Conservation (phyloP, 1,284 basidiomycete species). For the Ustilago nuda region DNA sequence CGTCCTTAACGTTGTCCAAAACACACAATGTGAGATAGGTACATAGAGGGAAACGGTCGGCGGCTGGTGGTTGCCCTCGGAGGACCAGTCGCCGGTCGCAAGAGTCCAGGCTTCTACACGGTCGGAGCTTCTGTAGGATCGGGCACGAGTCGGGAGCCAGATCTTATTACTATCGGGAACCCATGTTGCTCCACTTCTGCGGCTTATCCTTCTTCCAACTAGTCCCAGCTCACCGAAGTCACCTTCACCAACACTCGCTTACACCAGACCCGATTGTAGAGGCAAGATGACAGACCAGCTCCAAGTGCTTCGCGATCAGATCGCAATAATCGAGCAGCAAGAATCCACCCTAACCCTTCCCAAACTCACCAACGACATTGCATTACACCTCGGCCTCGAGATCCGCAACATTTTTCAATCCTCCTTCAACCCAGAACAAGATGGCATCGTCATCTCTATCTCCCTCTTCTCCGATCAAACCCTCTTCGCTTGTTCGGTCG, state of each 20-base stretch:
- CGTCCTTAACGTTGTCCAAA: no score
- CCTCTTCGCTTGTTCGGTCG: constrained; percentile 45
- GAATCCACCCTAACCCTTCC: constrained; percentile 27
- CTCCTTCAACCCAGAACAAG: constrained; percentile 8
- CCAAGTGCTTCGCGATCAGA: constrained; percentile 6
- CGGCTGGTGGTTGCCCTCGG: constrained; percentile 4
- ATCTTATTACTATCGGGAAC: not conserved
- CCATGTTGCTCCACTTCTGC: not conserved
- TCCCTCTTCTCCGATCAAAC: constrained; percentile 47
- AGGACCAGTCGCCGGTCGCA: not conserved
- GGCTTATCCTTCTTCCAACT: not conserved
- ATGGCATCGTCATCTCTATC: constrained; percentile 54
- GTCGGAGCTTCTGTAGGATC: not conserved
- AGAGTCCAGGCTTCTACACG: not conserved
- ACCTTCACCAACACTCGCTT: not conserved
- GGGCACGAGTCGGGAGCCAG: not conserved
- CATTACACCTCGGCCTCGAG: constrained; percentile 40
- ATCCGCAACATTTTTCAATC: constrained; percentile 38
- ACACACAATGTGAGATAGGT: not conserved
- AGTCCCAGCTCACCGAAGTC: not conserved
- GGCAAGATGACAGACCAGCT: constrained; percentile 13
- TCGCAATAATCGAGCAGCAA: constrained; percentile 27
- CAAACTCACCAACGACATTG: constrained; percentile 32
- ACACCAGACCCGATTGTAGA: not conserved
- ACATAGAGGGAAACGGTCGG: not conserved